These are phyloP conservation scores for Heterobasidion parviporum DNA, from an alignment of 1,284 basidiomycete genomes.

Conservation along the genomic window DNA sequence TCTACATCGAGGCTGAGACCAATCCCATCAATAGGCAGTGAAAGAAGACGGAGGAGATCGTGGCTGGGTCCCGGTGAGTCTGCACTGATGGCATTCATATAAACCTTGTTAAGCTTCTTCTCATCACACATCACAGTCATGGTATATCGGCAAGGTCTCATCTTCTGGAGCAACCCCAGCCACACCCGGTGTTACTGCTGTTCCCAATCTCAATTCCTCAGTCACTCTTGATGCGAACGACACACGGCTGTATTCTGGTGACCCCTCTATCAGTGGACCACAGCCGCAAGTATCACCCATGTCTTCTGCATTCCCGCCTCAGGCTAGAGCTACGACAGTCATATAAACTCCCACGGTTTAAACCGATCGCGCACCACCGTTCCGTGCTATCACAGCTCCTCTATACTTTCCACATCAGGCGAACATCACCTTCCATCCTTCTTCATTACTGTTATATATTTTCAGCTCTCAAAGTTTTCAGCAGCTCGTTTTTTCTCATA, in stretches of 20 bases:
- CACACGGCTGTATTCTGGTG: background rate
- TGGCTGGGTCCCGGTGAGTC: slow-evolving; percentile 80
- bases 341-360: slow-evolving; percentile 1
- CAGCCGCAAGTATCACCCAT: slow-evolving; percentile 16
- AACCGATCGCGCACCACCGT: background rate
- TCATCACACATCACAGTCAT: slow-evolving; percentile 11
- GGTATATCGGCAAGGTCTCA: slow-evolving; percentile 23
- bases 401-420: background rate
- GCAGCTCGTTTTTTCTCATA: background rate
- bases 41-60: slow-evolving; percentile 83
- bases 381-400: background rate
- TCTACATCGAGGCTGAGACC: slow-evolving; percentile 7
- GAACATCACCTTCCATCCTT: background rate
- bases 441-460: too few relatives aligned
- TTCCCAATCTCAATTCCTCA: slow-evolving; percentile 1
- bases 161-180: slow-evolving; percentile 12
- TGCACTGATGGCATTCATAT: background rate
- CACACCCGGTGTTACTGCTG: slow-evolving; percentile 10
- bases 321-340: slow-evolving; percentile 12
- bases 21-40: slow-evolving; percentile 51
- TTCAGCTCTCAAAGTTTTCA: background rate
- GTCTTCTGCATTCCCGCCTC: slow-evolving; percentile 19
- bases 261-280: slow-evolving; percentile 5
- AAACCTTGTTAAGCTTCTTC: background rate
- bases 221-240: slow-evolving; percentile 8